Percentiles rank a stretch among this genome's conserved stretches.
Evolutionary conservation across 179 eudicot species (phyloP).

Genomic region (Dionaea muscipula): DNA sequence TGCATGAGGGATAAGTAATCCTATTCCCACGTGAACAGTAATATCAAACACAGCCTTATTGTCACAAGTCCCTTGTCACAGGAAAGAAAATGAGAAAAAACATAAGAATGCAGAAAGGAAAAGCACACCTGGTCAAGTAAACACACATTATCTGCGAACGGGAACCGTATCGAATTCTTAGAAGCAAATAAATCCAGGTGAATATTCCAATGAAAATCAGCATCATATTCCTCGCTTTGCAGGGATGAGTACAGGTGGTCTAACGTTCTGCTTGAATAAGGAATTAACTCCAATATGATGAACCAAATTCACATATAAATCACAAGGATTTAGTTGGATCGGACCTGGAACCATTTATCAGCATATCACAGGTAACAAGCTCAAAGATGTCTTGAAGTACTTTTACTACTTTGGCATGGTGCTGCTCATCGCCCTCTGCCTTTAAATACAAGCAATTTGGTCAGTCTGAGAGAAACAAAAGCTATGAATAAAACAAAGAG

Average conservation of each 20-base stretch:
- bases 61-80: too few species aligned
- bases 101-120: neutral
- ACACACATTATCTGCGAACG: conserved; percentile 44
- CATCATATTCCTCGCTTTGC: conserved; percentile 24
- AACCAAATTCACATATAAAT: neutral
- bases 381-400: conserved; percentile 87
- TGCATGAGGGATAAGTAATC: too few species aligned
- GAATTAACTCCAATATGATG: conserved; percentile 3
- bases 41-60: too few species aligned
- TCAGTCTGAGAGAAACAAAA: neutral
- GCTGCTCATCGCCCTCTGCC: conserved; percentile 59
- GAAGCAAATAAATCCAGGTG: conserved; percentile 76
- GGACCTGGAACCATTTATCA: conserved; percentile 81
- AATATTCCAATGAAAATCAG: conserved; percentile 27
- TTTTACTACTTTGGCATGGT: conserved; percentile 49
- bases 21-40: too few species aligned
- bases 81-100: too few species aligned
- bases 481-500: neutral
- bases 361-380: conserved; percentile 66
- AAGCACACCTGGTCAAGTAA: conserved; percentile 68
- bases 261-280: conserved; percentile 45
- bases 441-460: conserved; percentile 13
- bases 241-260: conserved; percentile 38
- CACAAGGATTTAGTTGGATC: conserved; percentile 9
- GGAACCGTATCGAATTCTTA: conserved; percentile 60